Evolutionary conservation across 2,329 filamentous ascomycete genomes (phyloP).

Genomic region (Tolypocladium cylindrosporum): DNA sequence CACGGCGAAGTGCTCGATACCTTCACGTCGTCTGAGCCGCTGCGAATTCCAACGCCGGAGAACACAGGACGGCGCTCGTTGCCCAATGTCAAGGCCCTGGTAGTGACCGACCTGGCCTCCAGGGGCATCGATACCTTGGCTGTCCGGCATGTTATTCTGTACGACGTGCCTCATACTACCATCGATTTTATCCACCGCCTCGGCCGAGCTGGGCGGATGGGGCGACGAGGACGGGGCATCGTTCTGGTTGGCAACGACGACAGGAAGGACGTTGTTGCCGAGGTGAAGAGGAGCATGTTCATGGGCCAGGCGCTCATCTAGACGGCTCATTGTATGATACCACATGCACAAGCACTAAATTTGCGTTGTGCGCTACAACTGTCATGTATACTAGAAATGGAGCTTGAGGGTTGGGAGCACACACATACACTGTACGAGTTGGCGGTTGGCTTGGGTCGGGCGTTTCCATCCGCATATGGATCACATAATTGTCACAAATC

Average conservation of each 20-base stretch:
- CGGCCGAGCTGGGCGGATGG: constrained; percentile 87
- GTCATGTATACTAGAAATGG: background rate
- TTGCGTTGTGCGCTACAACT: background rate
- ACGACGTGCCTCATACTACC: constrained; percentile 94
- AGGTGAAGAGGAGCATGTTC: constrained; percentile 85
- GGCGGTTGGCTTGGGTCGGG: background rate
- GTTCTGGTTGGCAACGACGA: constrained; percentile 87
- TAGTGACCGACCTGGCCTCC: constrained; percentile 87
- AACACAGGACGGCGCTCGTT: constrained; percentile 39
- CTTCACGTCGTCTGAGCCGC: constrained; percentile 52
- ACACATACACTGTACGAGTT: background rate
- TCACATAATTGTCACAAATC: no score
- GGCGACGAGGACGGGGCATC: constrained; percentile 76
- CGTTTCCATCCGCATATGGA: background rate
- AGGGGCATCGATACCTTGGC: constrained; percentile 89
- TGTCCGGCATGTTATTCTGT: constrained; percentile 84
- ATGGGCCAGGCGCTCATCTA: constrained; percentile 65
- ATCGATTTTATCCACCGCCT: constrained; percentile 98
- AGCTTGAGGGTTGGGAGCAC: background rate
- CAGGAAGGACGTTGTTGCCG: constrained; percentile 78
- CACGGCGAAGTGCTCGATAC: constrained; percentile 66
- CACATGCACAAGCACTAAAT: background rate
- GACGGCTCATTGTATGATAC: background rate
- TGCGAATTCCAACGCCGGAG: constrained; percentile 19
- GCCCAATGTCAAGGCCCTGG: constrained; percentile 77